A percentile compares a stretch with the other conserved stretches of the same genome.
phyloP scores from a whole-genome alignment of 176 grass and related monocot genomes.

The barley (Hordeum vulgare) region DNA sequence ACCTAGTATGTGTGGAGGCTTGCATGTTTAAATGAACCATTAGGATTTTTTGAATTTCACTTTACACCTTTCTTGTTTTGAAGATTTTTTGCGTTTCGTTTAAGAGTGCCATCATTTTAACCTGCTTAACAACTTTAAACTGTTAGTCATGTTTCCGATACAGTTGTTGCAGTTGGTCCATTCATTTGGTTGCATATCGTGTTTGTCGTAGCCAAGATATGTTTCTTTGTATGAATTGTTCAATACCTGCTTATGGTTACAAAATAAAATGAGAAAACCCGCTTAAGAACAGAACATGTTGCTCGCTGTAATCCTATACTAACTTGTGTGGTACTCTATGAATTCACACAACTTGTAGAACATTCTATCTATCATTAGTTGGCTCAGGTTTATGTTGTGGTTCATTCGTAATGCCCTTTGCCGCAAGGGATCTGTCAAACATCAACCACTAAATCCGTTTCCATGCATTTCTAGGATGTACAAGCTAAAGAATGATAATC shows the following conservation, averaged over 20 bases:
- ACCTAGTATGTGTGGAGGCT: background rate
- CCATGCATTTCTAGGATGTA: conserved; percentile 48
- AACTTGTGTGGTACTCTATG: background rate
- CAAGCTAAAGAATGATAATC: conserved; percentile 83
- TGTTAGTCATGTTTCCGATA: background rate
- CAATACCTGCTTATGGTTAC: background rate
- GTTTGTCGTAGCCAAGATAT: background rate
- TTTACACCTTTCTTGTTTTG: background rate
- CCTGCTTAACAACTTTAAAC: background rate
- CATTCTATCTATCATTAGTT: background rate
- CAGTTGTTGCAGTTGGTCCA: background rate
- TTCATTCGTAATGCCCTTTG: background rate
- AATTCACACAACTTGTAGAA: background rate
- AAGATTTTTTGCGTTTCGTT: background rate
- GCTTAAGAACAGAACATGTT: background rate
- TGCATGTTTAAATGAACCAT: background rate
- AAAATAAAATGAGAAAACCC: background rate
- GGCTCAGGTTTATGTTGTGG: background rate
- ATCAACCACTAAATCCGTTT: background rate
- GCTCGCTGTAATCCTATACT: background rate
- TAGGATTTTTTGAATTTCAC: background rate
- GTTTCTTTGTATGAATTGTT: background rate
- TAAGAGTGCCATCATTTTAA: background rate
- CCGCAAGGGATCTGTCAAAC: background rate
- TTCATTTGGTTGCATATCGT: background rate